Conservation (phyloP, 805 yeast genomes). For the Blastobotrys parvus region DNA sequence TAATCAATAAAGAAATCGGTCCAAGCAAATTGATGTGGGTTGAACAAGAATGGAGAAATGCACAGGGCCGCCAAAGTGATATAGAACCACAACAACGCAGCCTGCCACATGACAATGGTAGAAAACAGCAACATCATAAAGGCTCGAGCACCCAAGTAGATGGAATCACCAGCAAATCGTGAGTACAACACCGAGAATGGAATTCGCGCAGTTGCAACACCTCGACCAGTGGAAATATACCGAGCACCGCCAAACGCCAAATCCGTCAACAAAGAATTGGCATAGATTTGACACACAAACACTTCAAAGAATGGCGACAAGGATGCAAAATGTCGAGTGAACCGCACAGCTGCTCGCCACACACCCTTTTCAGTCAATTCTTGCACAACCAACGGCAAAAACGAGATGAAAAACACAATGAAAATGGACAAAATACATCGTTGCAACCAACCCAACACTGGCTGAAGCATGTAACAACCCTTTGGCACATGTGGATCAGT, state of each 20-base stretch:
- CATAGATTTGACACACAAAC: slow-evolving; percentile 69
- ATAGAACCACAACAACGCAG: slow-evolving; percentile 92
- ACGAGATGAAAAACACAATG: slow-evolving; percentile 64
- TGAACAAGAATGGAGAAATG: slow-evolving; percentile 81
- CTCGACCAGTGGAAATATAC: slow-evolving; percentile 77
- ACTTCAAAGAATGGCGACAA: slow-evolving; percentile 73
- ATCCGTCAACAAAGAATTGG: slow-evolving; percentile 60
- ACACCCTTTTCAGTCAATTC: slow-evolving; percentile 70
- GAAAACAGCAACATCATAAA: slow-evolving; percentile 46
- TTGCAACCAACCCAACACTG: slow-evolving; percentile 67
- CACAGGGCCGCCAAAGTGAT: slow-evolving; percentile 72
- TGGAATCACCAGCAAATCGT: slow-evolving; percentile 59
- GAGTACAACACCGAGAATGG: slow-evolving; percentile 59
- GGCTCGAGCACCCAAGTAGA: slow-evolving; percentile 53
- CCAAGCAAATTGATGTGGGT: slow-evolving; percentile 90
- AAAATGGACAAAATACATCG: slow-evolving; percentile 67
- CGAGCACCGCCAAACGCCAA: slow-evolving; percentile 72
- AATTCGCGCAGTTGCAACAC: slow-evolving; percentile 66
- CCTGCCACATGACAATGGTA: slow-evolving; percentile 62
- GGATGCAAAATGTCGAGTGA: slow-evolving; percentile 59
- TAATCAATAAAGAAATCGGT: slow-evolving; percentile 86
- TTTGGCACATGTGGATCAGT: slow-evolving; percentile 53
- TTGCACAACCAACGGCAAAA: slow-evolving; percentile 68
- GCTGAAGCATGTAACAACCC: slow-evolving; percentile 66
- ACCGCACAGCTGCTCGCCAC: slow-evolving; percentile 56